Percentiles rank a stretch among this genome's conserved stretches.
These are phyloP conservation scores for Lipomyces sp. DNA, from an alignment of 805 yeast species.

Conservation along the genomic window DNA sequence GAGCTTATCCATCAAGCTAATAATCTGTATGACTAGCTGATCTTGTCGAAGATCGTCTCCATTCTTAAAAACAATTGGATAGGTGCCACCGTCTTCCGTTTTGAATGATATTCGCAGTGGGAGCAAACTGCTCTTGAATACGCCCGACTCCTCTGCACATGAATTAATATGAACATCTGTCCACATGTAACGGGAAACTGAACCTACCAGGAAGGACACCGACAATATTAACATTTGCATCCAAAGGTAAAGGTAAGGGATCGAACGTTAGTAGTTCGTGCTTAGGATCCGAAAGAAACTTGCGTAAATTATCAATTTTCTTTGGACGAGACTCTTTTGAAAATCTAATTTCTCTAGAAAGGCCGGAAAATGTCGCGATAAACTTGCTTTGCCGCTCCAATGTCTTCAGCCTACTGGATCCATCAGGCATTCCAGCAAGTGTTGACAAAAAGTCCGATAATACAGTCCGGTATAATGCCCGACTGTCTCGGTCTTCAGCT, in stretches of 20 bases:
- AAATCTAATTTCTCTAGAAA: conserved; percentile 67
- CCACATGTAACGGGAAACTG: background rate
- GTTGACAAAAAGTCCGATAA: conserved; percentile 52
- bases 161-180: background rate
- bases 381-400: conserved; percentile 69
- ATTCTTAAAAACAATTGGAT: conserved; percentile 87
- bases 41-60: conserved; percentile 98
- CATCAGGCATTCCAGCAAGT: conserved; percentile 43
- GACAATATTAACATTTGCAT: conserved; percentile 73
- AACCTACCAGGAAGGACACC: conserved; percentile 65
- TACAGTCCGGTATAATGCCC: conserved; percentile 53
- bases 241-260: conserved; percentile 76
- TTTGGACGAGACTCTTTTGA: conserved; percentile 77
- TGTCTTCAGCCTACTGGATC: conserved; percentile 43
- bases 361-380: conserved; percentile 64
- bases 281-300: conserved; percentile 56
- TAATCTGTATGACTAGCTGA: conserved; percentile 93
- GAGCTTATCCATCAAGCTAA: conserved; percentile 86
- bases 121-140: conserved; percentile 87
- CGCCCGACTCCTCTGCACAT: conserved; percentile 65
- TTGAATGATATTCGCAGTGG: conserved; percentile 84
- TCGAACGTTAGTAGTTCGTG: conserved; percentile 51
- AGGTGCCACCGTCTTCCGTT: conserved; percentile 57
- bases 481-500: conserved; percentile 65
- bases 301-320: conserved; percentile 71